These are phyloP conservation scores for Lentinula edodes DNA, from an alignment of 768 basidiomycete species.

Conservation along the genomic window DNA sequence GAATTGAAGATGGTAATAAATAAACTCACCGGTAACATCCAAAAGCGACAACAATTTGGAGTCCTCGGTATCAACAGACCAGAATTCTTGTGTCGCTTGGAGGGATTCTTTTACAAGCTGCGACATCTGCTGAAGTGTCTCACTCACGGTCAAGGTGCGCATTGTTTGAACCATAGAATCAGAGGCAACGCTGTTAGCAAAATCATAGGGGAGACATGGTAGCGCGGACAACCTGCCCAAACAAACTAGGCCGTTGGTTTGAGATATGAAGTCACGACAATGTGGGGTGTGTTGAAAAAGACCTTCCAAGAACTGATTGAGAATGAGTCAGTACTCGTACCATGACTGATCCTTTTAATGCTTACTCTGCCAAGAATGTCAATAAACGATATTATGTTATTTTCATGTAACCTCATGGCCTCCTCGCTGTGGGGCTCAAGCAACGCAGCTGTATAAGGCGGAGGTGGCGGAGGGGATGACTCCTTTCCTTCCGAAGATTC, in stretches of 20 bases:
- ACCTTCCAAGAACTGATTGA: constrained; percentile 81
- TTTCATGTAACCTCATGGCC: constrained; percentile 59
- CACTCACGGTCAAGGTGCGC: constrained; percentile 78
- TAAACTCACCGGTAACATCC: constrained; percentile 41
- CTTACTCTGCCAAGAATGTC: constrained; percentile 75
- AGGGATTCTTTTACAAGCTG: constrained; percentile 67
- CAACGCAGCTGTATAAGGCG: background rate
- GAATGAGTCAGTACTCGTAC: background rate
- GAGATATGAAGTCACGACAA: constrained; percentile 82
- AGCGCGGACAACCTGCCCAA: constrained; percentile 75
- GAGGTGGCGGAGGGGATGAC: background rate
- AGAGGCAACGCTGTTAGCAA: constrained; percentile 77
- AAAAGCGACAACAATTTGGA: constrained; percentile 65
- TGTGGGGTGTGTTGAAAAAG: constrained; percentile 89
- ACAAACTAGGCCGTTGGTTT: constrained; percentile 65
- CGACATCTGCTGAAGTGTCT: constrained; percentile 67
- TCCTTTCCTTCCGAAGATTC: constrained; percentile 13
- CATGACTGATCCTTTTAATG: constrained; percentile 2
- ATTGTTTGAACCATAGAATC: constrained; percentile 87
- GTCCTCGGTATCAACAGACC: constrained; percentile 45
- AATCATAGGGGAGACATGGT: constrained; percentile 87
- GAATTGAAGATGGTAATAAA: constrained; percentile 1
- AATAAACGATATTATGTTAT: constrained; percentile 69
- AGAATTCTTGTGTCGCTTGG: constrained; percentile 64
- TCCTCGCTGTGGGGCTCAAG: constrained; percentile 22